A percentile compares a stretch with the other conserved stretches of the same genome.
These are phyloP conservation scores for Debaryomycetaceae sp. DNA, from an alignment of 1,139 yeast species.

Conservation along the genomic window DNA sequence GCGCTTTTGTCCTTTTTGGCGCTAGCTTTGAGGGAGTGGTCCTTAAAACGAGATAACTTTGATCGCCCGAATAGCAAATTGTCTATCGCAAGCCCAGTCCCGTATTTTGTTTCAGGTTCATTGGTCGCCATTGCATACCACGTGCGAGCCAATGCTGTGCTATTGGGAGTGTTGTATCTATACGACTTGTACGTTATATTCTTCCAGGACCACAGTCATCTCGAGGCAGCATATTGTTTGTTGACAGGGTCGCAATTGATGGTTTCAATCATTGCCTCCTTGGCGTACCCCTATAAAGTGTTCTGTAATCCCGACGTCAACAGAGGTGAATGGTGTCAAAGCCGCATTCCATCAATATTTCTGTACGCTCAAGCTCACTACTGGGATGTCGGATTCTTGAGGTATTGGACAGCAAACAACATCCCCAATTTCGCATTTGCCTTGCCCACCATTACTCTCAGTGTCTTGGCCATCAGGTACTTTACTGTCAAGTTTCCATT, in stretches of 20 bases:
- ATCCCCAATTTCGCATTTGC: slow-evolving; percentile 83
- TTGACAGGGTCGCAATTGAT: slow-evolving; percentile 56
- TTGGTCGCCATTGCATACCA: slow-evolving; percentile 54
- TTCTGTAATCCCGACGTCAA: slow-evolving; percentile 50
- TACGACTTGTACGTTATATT: slow-evolving; percentile 44
- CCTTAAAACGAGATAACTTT: slow-evolving; percentile 21
- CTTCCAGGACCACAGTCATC: slow-evolving; percentile 13
- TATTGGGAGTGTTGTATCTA: slow-evolving; percentile 66
- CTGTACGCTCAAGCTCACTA: slow-evolving; percentile 74
- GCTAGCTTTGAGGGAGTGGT: slow-evolving; percentile 45
- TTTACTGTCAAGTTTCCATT: slow-evolving; percentile 36
- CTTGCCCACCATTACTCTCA: slow-evolving; percentile 54
- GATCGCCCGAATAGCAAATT: slow-evolving; percentile 12
- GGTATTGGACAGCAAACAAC: slow-evolving; percentile 78
- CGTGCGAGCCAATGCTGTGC: slow-evolving; percentile 70
- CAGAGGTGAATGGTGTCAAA: slow-evolving; percentile 72
- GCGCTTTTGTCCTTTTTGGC: slow-evolving; percentile 64
- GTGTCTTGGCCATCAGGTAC: slow-evolving; percentile 24
- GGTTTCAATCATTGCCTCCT: slow-evolving; percentile 39
- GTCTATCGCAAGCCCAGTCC: slow-evolving; percentile 10
- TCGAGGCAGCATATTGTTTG: slow-evolving; percentile 26
- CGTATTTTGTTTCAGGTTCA: slow-evolving; percentile 54
- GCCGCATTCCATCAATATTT: slow-evolving; percentile 56
- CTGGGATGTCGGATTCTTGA: slow-evolving; percentile 81
- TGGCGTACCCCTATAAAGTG: slow-evolving; percentile 47